Conservation (phyloP, 352 stramenopile genomes). For the Phytophthora megakarya region DNA sequence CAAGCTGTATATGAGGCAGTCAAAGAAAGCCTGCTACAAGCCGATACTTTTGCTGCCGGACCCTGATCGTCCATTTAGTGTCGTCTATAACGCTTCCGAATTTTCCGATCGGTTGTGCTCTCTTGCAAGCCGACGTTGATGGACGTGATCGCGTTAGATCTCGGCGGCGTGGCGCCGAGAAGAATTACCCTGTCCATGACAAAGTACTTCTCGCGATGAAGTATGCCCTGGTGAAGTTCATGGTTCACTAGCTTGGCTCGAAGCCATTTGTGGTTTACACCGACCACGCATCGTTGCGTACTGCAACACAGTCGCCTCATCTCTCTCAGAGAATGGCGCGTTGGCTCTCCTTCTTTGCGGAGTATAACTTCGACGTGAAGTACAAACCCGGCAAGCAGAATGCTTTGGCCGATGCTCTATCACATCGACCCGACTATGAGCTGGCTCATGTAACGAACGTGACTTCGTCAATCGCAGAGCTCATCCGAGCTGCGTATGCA, state of each 20-base stretch:
- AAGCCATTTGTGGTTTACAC: too few relatives aligned
- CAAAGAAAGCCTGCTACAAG: neutral
- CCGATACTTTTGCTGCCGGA: neutral
- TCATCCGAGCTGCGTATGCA: constrained; percentile 38
- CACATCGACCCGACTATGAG: neutral
- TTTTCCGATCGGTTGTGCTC: too few relatives aligned
- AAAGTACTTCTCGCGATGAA: too few relatives aligned
- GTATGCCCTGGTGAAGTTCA: too few relatives aligned
- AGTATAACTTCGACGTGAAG: constrained; percentile 38
- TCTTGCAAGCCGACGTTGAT: neutral
- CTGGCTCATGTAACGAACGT: neutral
- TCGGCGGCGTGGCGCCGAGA: too few relatives aligned
- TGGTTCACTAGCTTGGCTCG: too few relatives aligned
- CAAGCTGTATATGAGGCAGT: neutral
- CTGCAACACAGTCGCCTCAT: too few relatives aligned
- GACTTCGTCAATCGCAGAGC: neutral
- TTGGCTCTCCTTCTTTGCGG: constrained; percentile 34
- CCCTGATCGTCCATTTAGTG: neutral
- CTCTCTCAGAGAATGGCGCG: constrained; percentile 22
- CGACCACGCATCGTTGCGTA: too few relatives aligned
- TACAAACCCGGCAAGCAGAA: constrained; percentile 35
- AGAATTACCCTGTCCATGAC: too few relatives aligned
- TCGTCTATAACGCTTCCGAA: too few relatives aligned
- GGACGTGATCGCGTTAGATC: too few relatives aligned
- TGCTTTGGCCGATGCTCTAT: constrained; percentile 27